Evolutionary conservation across 768 basidiomycete species (phyloP), one percentile per base, ranked within the genome.

Genomic region (Rhizopogon vinicolor): DNA sequence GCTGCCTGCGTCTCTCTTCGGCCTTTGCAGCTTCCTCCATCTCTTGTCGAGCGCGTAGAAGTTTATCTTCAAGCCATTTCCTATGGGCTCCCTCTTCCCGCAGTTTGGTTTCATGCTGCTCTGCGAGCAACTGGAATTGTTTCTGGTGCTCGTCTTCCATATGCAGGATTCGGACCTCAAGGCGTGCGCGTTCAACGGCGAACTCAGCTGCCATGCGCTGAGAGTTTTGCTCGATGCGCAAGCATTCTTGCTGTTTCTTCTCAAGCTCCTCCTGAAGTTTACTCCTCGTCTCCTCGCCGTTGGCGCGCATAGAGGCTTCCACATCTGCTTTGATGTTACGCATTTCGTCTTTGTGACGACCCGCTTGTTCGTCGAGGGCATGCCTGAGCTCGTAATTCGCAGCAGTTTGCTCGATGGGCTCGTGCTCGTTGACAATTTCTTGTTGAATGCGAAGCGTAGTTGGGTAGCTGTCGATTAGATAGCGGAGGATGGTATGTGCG

Each of bases 341-440:
- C 62, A 83, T 66, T 60, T 85, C 83, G n/a, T 74, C 68, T 33
- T 75, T 68, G 57, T 80, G 77, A 37, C 73, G 70, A 52, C 74
- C 63, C 28, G 75, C 72, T 65, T 80, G 78, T 56, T 75, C 76
- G 53, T 74, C 72, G 3, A 82, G 62, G 40, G 82, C 82, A 16
- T 74, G 72, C 51, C 72, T 73, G 19, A 86, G 72, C 61, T 82
- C 83, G 14, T 67, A 71, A 1, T 82, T 82, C 1, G 83, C 84
- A 3, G 71, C 67, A 2, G 85, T 84, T 50, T 84, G 70, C 1
- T 75, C 69, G 14, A 85, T 74, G 41, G 76, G 71, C 49, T 75
- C 75, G 33, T 70, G 70, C 59, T 78, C 69, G 54, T 77, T 76
- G 5, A 84, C 79, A 13, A 84, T 68, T 62, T 86, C 84, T 28